Percentiles rank a stretch among this genome's conserved stretches.
Conservation (phyloP, 352 stramenopile genomes). For the Globisporangium nunn region DNA sequence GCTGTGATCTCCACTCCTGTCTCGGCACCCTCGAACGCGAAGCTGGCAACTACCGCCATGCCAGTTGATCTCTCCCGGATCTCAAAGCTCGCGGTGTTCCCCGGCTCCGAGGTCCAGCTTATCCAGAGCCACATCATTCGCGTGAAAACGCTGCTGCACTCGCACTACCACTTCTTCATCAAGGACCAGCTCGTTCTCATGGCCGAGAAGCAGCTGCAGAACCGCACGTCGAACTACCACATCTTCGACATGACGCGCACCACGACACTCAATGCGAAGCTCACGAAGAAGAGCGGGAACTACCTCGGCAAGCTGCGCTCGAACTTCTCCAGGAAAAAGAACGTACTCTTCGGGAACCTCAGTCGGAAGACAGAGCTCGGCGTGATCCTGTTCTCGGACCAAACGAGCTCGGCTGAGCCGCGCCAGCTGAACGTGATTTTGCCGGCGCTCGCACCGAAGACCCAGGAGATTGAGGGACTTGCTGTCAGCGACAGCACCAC, state of each 20-base stretch:
- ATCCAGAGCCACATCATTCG: constrained; percentile 36
- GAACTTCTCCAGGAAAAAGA: constrained; percentile 72
- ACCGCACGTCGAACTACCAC: constrained; percentile 79
- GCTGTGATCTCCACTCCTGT: constrained; percentile 7
- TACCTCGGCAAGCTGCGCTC: constrained; percentile 85
- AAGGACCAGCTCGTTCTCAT: constrained; percentile 53
- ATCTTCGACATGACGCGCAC: constrained; percentile 82
- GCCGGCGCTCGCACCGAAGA: constrained; percentile 35
- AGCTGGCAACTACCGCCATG: background rate
- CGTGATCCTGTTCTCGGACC: constrained; percentile 55
- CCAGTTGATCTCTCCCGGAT: constrained; percentile 44
- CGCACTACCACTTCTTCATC: constrained; percentile 61
- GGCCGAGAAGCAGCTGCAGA: constrained; percentile 63
- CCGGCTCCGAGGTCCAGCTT: constrained; percentile 44
- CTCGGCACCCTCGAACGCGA: constrained; percentile 10
- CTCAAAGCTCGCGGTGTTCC: constrained; percentile 76
- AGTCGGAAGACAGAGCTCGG: constrained; percentile 69
- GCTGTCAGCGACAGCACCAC: constrained; percentile 36
- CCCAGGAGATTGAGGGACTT: constrained; percentile 40
- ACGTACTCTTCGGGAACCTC: constrained; percentile 60
- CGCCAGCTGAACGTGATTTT: constrained; percentile 37
- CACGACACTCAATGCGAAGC: constrained; percentile 28
- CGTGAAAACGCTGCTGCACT: constrained; percentile 48
- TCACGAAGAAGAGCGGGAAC: constrained; percentile 86
- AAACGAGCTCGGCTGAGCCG: constrained; percentile 41